A percentile compares a stretch with the other conserved stretches of the same genome.
Evolutionary conservation across 106 monocot genomes (phyloP).

Genomic region (Dendrobium catenatum): DNA sequence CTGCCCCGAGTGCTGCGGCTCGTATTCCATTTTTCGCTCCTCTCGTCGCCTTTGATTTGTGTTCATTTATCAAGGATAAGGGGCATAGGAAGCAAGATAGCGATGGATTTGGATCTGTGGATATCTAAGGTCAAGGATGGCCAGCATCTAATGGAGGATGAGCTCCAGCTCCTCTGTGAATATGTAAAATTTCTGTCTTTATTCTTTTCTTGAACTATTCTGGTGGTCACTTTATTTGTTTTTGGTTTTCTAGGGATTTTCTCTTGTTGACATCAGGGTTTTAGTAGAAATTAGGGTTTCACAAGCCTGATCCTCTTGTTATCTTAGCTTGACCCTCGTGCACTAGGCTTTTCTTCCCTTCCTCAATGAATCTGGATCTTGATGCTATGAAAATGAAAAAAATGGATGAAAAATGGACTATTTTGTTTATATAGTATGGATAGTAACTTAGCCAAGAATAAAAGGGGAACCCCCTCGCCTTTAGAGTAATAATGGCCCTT

Average conservation of each 20-base stretch:
- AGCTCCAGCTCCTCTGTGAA: conserved; percentile 73
- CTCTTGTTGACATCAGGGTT: too few relatives aligned
- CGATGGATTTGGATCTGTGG: conserved; percentile 68
- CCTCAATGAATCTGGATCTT: background rate
- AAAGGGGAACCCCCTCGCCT: background rate
- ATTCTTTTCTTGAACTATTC: background rate
- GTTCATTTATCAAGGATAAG: background rate
- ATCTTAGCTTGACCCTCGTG: background rate
- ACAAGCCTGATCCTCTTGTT: background rate
- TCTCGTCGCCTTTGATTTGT: conserved; percentile 1
- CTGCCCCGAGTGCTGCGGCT: background rate
- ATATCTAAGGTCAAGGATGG: conserved; percentile 39
- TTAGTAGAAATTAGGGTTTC: conserved; percentile 4
- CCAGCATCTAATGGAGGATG: conserved; percentile 48
- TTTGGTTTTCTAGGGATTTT: background rate
- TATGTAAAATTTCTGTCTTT: conserved; percentile 23
- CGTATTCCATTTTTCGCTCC: background rate
- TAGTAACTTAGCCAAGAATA: background rate
- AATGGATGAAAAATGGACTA: background rate
- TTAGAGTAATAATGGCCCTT: background rate
- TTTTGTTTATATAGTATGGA: background rate
- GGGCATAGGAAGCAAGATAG: background rate
- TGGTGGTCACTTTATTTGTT: background rate
- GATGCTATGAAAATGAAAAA: background rate
- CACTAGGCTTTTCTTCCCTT: background rate